Evolutionary conservation across 164 flowering plant genomes (phyloP).

Genomic region (Chimonanthus salicifolius): DNA sequence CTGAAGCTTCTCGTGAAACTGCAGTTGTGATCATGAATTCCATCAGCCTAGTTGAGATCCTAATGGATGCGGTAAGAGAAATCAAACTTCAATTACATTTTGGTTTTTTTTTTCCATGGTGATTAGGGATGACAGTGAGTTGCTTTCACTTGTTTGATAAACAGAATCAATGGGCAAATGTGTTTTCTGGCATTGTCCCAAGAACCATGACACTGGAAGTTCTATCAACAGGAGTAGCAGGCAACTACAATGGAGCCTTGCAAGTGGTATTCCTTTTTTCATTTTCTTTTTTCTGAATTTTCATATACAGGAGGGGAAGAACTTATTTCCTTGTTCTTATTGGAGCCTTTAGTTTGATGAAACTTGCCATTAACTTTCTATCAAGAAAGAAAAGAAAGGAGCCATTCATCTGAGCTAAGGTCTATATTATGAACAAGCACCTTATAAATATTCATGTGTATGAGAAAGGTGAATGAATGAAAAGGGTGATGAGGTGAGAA

Average conservation of each 20-base stretch:
- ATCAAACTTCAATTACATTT: no score
- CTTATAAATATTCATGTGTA: no score
- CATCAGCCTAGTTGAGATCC: conserved; percentile 65
- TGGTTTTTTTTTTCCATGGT: not conserved
- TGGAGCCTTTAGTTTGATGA: no score
- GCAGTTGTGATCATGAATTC: conserved; percentile 68
- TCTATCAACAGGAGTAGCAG: conserved; percentile 79
- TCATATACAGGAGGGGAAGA: no score
- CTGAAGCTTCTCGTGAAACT: conserved; percentile 67
- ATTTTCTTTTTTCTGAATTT: no score
- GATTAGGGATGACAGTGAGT: not conserved
- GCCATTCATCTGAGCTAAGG: no score
- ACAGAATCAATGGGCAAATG: conserved; percentile 69
- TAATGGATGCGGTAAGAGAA: conserved; percentile 84
- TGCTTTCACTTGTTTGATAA: not conserved
- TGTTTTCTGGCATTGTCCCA: conserved; percentile 75
- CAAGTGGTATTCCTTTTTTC: conserved; percentile 60
- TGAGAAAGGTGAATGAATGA: no score
- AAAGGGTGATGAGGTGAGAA: no score
- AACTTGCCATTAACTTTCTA: no score
- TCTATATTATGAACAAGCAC: no score
- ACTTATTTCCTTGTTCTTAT: no score
- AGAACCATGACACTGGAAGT: conserved; percentile 68
- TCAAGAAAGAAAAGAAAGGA: no score
- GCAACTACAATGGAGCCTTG: conserved; percentile 75